Conservation (phyloP, 768 basidiomycete genomes). For the Trametes elegans region DNA sequence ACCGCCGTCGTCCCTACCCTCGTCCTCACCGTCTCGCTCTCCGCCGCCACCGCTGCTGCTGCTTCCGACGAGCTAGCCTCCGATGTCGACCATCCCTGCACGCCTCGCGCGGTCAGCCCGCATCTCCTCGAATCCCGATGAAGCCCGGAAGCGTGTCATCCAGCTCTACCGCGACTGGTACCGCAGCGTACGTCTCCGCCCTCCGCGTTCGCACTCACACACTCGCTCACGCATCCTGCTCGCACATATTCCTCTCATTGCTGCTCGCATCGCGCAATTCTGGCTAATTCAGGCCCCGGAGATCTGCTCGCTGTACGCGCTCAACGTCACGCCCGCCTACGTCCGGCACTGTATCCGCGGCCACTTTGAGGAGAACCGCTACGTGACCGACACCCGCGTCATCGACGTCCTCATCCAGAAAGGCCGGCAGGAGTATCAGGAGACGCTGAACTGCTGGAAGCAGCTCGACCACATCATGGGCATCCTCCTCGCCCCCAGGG, state of each 20-base stretch:
- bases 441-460: conserved; percentile 94
- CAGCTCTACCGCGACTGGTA: conserved; percentile 93
- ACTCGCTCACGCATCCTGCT: neutral
- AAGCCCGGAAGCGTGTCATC: conserved; percentile 66
- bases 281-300: conserved; percentile 78
- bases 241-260: neutral
- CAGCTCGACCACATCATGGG: conserved; percentile 80
- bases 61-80: neutral
- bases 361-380: conserved; percentile 82
- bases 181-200: conserved; percentile 66
- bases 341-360: conserved; percentile 82
- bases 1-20: neutral
- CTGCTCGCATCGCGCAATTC: neutral
- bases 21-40: neutral
- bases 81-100: conserved; percentile 84
- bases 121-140: conserved; percentile 52
- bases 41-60: neutral
- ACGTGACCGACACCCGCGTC: conserved; percentile 76
- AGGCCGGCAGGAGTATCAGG: conserved; percentile 85
- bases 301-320: conserved; percentile 76
- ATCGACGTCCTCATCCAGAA: conserved; percentile 88
- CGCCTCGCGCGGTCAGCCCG: conserved; percentile 74
- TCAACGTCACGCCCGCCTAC: conserved; percentile 74
- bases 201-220: neutral
- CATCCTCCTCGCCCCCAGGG: conserved; percentile 53